A percentile compares a stretch with the other conserved stretches of the same genome.
Evolutionary conservation across 2,329 filamentous ascomycete genomes (phyloP).

Genomic region (Coniosporium tulheliwenetii): DNA sequence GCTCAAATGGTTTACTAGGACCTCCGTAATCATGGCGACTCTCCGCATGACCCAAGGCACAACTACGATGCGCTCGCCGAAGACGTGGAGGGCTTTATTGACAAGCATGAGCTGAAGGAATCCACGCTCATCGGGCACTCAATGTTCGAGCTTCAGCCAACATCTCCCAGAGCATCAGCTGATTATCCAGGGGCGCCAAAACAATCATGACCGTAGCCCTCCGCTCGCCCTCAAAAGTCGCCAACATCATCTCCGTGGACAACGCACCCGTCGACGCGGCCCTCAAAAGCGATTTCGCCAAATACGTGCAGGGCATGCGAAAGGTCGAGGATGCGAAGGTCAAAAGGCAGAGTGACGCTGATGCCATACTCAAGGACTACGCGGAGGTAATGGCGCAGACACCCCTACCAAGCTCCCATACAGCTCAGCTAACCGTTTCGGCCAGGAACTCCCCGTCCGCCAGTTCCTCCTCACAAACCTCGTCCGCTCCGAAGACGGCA

Average conservation of each 20-base stretch:
- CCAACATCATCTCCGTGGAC: conserved; percentile 68
- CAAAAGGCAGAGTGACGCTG: conserved; percentile 59
- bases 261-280: conserved; percentile 78
- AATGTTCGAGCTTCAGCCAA: conserved; percentile 42
- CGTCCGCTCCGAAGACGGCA: conserved; percentile 35
- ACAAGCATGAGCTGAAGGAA: conserved; percentile 50
- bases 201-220: conserved; percentile 79
- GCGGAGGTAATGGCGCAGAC: conserved; percentile 44
- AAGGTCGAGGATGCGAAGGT: conserved; percentile 56
- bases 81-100: conserved; percentile 68
- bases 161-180: conserved; percentile 1
- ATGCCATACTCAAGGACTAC: conserved; percentile 59
- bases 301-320: conserved; percentile 74
- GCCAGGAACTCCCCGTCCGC: conserved; percentile 53
- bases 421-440: too few relatives aligned
- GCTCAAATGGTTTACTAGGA: conserved; percentile 37
- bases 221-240: conserved; percentile 48
- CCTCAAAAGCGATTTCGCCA: conserved; percentile 57
- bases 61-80: conserved; percentile 71
- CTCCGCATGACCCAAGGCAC: conserved; percentile 59
- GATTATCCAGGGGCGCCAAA: conserved; percentile 59
- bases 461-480: conserved; percentile 90
- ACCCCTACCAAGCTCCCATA: conserved; percentile 5
- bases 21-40: conserved; percentile 84
- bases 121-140: conserved; percentile 81